Percentiles rank a stretch among this genome's conserved stretches.
phyloP scores from a whole-genome alignment of 2,329 filamentous ascomycete genomes.

The Colletotrichum camelliae region DNA sequence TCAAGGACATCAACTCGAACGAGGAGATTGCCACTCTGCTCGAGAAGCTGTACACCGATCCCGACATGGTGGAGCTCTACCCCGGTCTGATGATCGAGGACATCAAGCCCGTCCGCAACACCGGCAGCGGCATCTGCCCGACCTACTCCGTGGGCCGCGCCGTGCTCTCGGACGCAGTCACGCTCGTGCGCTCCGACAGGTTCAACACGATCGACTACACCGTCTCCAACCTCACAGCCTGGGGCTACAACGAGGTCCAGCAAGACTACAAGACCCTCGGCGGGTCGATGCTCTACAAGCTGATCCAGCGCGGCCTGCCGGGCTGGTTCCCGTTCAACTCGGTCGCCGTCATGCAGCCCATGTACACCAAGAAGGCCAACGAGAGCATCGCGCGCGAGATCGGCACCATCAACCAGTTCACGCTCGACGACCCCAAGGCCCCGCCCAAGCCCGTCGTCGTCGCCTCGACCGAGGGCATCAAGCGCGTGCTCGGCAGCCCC shows the following conservation, averaged over 20 bases:
- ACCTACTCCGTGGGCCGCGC: conserved; percentile 60
- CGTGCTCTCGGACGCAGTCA: conserved; percentile 64
- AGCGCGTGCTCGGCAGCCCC: conserved; percentile 34
- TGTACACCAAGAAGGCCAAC: conserved; percentile 49
- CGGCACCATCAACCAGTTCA: conserved; percentile 38
- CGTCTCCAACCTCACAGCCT: conserved; percentile 45
- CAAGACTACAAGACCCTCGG: conserved; percentile 41
- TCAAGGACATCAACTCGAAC: conserved; percentile 64
- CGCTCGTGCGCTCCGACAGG: conserved; percentile 62
- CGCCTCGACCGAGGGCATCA: conserved; percentile 30
- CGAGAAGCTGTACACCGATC: conserved; percentile 64
- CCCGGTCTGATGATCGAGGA: conserved; percentile 70
- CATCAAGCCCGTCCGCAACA: conserved; percentile 53
- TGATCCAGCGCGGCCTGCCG: conserved; percentile 50
- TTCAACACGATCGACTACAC: conserved; percentile 61
- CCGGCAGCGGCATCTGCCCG: conserved; percentile 58
- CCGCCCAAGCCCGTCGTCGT: conserved; percentile 35
- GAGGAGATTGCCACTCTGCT: conserved; percentile 60
- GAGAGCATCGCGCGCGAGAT: conserved; percentile 41
- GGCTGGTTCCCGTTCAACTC: conserved; percentile 43
- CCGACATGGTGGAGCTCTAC: conserved; percentile 73
- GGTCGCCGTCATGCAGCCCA: conserved; percentile 48
- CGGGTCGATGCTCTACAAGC: conserved; percentile 50
- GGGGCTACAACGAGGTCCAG: conserved; percentile 47
- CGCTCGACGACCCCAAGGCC: conserved; percentile 37